Evolutionary conservation across 2,329 filamentous ascomycete species (phyloP), one percentile per base, ranked within the genome.

Genomic region (Leptographium radiaticola): DNA sequence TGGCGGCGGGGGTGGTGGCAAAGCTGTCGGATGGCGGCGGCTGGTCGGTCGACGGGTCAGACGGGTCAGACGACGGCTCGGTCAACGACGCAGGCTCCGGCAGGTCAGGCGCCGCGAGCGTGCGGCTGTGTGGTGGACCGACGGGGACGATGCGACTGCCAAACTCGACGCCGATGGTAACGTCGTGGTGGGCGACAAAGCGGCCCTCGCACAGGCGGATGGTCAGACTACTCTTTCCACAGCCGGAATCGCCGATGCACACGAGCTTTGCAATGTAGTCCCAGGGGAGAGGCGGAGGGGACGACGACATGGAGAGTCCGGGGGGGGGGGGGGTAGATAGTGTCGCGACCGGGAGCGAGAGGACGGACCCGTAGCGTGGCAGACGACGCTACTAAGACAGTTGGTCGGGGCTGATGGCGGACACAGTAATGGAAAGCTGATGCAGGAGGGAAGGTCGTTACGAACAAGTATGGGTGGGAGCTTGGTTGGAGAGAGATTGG

Each of bases 181-280:
- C 91, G 75, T 96, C 90, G 77, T 96, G 91, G 67, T 93, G 87
- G 53, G 87, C 81, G 53, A 87, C 89, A 75, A 97, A 96, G 68
- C 91, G 88, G 63, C 90, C 90, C 77, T 96, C 91, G 74, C 91
- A 96, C 59, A 97, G 87, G 59, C 91, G 88, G 67, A 96, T 90
- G 54, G 90, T 95, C 62, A 96, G 81, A 70, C 88, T 81, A 58
- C 89, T 95, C 76, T 98, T 98, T 65, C 93, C 93, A 66, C 89
- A 95, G 67, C 90, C 93, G 47, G 87, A 93, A 74, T 97, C 93
- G 68, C 93, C 93, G 65, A 98, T 89, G 73, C 89, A 95, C 66
- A 97, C 91, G 63, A 98, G 87, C 72, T 98, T 98, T 69, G 91
- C 90, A 67, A 97, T 98, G 75, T 94, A 97, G 74, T 97, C 89